Evolutionary conservation across 1,284 basidiomycete genomes (phyloP).

Genomic region (Tilletia walkeri): DNA sequence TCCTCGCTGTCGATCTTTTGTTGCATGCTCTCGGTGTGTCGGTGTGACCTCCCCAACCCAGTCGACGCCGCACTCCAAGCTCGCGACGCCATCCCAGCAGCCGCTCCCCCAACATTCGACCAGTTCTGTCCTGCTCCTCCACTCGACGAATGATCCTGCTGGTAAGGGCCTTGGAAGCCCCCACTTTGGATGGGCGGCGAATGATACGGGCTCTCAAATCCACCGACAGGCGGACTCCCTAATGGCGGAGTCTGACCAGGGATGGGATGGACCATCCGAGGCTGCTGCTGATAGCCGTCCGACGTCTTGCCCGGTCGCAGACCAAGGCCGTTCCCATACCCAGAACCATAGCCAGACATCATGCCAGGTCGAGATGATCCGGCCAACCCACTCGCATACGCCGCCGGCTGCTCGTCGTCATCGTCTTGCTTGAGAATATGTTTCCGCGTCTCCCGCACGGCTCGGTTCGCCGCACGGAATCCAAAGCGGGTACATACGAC

Average conservation of each 20-base stretch:
- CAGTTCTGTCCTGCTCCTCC: slow-evolving; percentile 34
- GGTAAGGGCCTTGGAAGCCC: slow-evolving; percentile 21
- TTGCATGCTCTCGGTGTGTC: slow-evolving; percentile 23
- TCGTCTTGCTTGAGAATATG: slow-evolving; percentile 24
- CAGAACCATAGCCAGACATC: slow-evolving; percentile 27
- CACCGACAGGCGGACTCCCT: background rate
- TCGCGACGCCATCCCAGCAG: slow-evolving; percentile 25
- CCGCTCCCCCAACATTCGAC: slow-evolving; percentile 25
- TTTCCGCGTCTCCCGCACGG: slow-evolving; percentile 23
- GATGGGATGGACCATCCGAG: slow-evolving; percentile 14
- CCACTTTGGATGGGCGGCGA: background rate
- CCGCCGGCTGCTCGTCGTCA: slow-evolving; percentile 24
- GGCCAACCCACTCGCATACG: slow-evolving; percentile 18
- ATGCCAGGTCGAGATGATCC: slow-evolving; percentile 21
- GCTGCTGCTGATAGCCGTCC: slow-evolving; percentile 6
- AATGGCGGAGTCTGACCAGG: slow-evolving; percentile 2
- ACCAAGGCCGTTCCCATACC: slow-evolving; percentile 16
- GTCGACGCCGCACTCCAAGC: slow-evolving; percentile 28
- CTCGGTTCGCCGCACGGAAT: slow-evolving; percentile 37
- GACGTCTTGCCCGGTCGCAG: background rate
- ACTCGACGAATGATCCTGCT: slow-evolving; percentile 17
- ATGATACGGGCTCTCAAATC: background rate
- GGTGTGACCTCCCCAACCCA: background rate
- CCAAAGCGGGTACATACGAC: slow-evolving; percentile 52
- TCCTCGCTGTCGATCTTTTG: slow-evolving; percentile 38